phyloP scores from a whole-genome alignment of 1,284 basidiomycete genomes.

The Ustilago xerochloae region DNA sequence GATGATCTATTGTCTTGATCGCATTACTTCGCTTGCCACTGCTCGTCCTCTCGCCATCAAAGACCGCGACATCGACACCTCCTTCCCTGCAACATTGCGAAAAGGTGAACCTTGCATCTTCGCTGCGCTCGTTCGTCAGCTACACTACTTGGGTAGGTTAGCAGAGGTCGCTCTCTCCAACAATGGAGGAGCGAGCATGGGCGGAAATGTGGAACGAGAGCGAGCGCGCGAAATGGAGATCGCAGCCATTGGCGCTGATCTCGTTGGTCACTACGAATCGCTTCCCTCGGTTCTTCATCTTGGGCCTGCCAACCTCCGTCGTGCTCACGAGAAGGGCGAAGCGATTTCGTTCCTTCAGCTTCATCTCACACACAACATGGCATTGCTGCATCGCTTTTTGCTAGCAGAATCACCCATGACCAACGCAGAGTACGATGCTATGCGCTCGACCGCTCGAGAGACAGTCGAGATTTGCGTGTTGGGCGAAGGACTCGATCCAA shows the following conservation, averaged over 20 bases:
- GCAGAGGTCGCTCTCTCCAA: slow-evolving; percentile 13
- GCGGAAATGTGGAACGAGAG: slow-evolving; percentile 5
- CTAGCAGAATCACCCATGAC: slow-evolving; percentile 16
- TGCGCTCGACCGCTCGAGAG: slow-evolving; percentile 30
- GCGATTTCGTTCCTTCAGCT: slow-evolving; percentile 35
- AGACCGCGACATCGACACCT: slow-evolving; percentile 36
- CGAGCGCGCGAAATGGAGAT: slow-evolving; percentile 22
- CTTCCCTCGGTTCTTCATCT: slow-evolving; percentile 33
- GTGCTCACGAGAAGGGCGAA: slow-evolving; percentile 25
- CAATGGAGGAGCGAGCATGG: background rate
- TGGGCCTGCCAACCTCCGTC: slow-evolving; percentile 16
- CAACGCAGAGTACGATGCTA: slow-evolving; percentile 23
- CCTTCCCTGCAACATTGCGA: slow-evolving; percentile 27
- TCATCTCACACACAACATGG: slow-evolving; percentile 40
- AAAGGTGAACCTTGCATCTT: slow-evolving; percentile 41
- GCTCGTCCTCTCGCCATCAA: slow-evolving; percentile 35
- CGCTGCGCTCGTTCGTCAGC: slow-evolving; percentile 41
- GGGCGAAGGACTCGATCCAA: slow-evolving; percentile 20
- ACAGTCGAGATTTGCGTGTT: slow-evolving; percentile 34
- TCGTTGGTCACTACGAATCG: slow-evolving; percentile 35
- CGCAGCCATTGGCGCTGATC: slow-evolving; percentile 23
- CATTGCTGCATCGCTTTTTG: slow-evolving; percentile 29
- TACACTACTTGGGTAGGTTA: slow-evolving; percentile 36
- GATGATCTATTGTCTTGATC: slow-evolving; percentile 42
- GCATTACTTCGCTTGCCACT: slow-evolving; percentile 38